Evolutionary conservation across 345 rosid genomes (phyloP).

Genomic region (Acer campestre): DNA sequence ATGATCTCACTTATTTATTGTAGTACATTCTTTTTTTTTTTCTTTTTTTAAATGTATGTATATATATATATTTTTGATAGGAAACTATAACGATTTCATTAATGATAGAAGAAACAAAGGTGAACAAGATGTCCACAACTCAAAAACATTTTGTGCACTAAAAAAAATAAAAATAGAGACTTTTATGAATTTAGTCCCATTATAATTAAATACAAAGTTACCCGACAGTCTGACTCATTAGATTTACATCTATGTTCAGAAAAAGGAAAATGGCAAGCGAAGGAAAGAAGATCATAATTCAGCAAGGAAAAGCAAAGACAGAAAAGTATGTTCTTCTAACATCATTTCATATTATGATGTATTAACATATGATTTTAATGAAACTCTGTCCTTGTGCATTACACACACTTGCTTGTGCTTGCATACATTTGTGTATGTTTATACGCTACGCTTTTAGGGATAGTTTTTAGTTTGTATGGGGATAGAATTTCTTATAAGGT

Average conservation of each 20-base stretch:
- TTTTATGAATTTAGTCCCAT: too few relatives aligned
- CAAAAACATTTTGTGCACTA: too few relatives aligned
- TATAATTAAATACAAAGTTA: too few relatives aligned
- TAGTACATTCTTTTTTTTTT: neutral
- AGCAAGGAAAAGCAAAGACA: constrained; percentile 75
- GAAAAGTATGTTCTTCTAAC: constrained; percentile 53
- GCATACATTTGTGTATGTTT: neutral
- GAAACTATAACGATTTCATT: too few relatives aligned
- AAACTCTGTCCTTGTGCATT: neutral
- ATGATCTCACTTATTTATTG: neutral
- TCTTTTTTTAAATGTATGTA: too few relatives aligned
- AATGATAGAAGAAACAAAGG: too few relatives aligned
- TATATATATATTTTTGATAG: too few relatives aligned
- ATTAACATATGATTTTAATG: neutral
- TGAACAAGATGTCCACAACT: too few relatives aligned
- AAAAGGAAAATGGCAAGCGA: constrained; percentile 78
- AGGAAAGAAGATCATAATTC: constrained; percentile 78
- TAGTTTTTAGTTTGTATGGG: neutral
- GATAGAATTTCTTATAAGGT: neutral
- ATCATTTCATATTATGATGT: neutral
- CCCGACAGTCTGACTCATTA: constrained; percentile 1
- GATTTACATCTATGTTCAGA: constrained; percentile 45
- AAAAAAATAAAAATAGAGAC: too few relatives aligned
- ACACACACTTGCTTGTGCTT: neutral
- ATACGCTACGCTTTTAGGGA: neutral